These are phyloP conservation scores for Tetrahymena elliotti DNA, from an alignment of 73 alveolate species.

Conservation along the genomic window DNA sequence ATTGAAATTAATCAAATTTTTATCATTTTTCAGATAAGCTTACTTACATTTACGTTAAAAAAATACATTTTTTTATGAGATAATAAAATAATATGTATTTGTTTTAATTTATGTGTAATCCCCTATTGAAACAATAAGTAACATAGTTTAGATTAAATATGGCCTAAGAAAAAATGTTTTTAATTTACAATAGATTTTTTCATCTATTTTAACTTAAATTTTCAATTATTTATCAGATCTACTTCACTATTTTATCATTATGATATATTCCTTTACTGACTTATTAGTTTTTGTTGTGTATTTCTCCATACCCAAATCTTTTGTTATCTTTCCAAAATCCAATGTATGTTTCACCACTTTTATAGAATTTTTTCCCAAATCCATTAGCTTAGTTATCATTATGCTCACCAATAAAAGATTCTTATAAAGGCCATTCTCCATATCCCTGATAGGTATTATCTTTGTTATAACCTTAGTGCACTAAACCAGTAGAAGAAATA, in stretches of 20 bases:
- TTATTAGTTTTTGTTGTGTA: background rate
- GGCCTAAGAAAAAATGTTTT: too few relatives aligned
- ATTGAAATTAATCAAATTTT: too few relatives aligned
- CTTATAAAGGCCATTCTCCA: background rate
- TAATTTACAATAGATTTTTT: too few relatives aligned
- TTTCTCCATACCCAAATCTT: background rate
- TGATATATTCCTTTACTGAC: background rate
- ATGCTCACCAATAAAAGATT: background rate
- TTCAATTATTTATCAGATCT: background rate
- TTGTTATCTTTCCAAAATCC: background rate
- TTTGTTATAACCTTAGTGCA: background rate
- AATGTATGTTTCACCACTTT: background rate
- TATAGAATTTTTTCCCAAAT: background rate
- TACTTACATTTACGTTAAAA: too few relatives aligned
- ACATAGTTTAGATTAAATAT: too few relatives aligned
- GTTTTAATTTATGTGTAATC: too few relatives aligned
- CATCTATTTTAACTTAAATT: too few relatives aligned
- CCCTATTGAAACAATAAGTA: too few relatives aligned
- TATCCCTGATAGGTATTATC: background rate
- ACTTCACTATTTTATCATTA: background rate
- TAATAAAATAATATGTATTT: too few relatives aligned
- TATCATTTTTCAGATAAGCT: too few relatives aligned
- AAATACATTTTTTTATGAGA: too few relatives aligned
- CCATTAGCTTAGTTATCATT: background rate
- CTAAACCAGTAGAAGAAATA: background rate